Conservation (phyloP, 2,329 filamentous ascomycete species). For the Arthroderma uncinatum region DNA sequence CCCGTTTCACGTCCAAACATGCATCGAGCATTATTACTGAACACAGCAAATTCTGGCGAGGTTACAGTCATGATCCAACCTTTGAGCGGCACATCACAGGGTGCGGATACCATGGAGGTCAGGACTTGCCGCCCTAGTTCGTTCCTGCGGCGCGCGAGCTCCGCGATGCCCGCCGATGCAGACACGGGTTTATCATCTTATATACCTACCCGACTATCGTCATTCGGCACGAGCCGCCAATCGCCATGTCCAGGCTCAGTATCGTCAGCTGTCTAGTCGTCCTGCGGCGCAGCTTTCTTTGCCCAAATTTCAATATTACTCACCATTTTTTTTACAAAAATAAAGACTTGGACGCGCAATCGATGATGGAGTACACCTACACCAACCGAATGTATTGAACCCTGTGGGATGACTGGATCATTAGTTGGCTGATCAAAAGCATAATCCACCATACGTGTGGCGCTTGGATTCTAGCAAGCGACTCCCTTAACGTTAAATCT, state of each 20-base stretch:
- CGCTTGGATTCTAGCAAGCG: background rate
- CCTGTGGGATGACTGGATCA: background rate
- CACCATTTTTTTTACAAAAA: background rate
- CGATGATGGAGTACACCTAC: background rate
- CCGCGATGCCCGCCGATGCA: background rate
- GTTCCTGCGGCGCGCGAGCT: background rate
- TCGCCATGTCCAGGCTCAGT: background rate
- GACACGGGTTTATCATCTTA: background rate
- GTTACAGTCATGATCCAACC: background rate
- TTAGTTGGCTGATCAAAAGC: slow-evolving; percentile 3
- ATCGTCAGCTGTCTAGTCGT: background rate
- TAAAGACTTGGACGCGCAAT: background rate
- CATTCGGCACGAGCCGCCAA: background rate
- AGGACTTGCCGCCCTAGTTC: background rate
- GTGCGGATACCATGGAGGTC: slow-evolving; percentile 3
- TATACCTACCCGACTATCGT: background rate
- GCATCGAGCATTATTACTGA: slow-evolving; percentile 13
- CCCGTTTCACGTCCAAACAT: slow-evolving; percentile 4
- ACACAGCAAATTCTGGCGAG: slow-evolving; percentile 19
- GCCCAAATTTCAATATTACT: background rate
- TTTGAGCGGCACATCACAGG: background rate
- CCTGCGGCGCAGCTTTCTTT: background rate
- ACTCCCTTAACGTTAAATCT: slow-evolving; percentile 6
- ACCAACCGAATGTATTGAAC: background rate
- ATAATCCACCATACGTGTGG: slow-evolving; percentile 2